Evolutionary conservation across 2,329 filamentous ascomycete species (phyloP).

Genomic region (Sarocladium kiliense): DNA sequence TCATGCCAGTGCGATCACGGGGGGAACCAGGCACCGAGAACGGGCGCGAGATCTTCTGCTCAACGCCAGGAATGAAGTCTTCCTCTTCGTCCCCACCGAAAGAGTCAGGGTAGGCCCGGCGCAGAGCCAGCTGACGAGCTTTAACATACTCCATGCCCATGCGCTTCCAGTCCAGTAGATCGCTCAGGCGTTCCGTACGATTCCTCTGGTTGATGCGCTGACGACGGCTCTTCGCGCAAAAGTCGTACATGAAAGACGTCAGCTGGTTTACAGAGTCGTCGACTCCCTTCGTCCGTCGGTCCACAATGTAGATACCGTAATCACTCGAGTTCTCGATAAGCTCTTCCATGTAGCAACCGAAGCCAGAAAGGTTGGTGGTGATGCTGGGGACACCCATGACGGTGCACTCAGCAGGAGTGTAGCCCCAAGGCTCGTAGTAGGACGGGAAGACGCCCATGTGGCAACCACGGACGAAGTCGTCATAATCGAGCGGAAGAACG

Average conservation of each 20-base stretch:
- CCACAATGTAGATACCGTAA: constrained; percentile 98
- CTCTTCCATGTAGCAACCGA: constrained; percentile 99
- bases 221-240: constrained; percentile 84
- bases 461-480: constrained; percentile 96
- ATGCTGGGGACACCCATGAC: constrained; percentile 99
- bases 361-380: constrained; percentile 95
- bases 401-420: constrained; percentile 95
- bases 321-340: constrained; percentile 96
- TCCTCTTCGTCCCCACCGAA: constrained; percentile 78
- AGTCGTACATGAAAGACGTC: constrained; percentile 83
- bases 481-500: constrained; percentile 91
- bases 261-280: constrained; percentile 98
- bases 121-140: constrained; percentile 84
- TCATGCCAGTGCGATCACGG: constrained; percentile 87
- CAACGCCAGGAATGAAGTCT: constrained; percentile 86
- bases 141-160: constrained; percentile 99
- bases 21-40: constrained; percentile 93
- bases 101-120: constrained; percentile 84
- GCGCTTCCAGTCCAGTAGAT: constrained; percentile 96
- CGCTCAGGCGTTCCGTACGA: constrained; percentile 88
- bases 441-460: constrained; percentile 94
- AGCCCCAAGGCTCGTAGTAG: constrained; percentile 99
- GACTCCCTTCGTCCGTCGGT: constrained; percentile 89
- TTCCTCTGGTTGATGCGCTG: constrained; percentile 99
- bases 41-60: constrained; percentile 91